Conservation (phyloP, 2,329 filamentous ascomycete genomes). For the Amauroascus niger region DNA sequence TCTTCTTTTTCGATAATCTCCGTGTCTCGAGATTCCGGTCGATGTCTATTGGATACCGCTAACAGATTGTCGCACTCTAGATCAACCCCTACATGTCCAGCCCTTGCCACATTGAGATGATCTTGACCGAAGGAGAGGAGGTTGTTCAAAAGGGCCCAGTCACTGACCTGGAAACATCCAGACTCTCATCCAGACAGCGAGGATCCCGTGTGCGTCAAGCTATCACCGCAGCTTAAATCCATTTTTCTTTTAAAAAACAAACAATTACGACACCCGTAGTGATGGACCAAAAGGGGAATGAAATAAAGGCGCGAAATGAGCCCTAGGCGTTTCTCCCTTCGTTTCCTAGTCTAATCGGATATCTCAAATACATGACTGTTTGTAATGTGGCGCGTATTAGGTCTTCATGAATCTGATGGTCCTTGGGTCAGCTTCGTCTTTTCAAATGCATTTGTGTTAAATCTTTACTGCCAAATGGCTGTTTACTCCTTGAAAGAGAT, state of each 20-base stretch:
- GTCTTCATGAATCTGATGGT: conserved; percentile 13
- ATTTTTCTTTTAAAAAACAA: conserved; percentile 7
- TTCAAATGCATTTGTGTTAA: conserved; percentile 1
- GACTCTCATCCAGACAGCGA: conserved; percentile 86
- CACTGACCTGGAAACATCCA: conserved; percentile 46
- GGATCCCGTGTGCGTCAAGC: conserved; percentile 55
- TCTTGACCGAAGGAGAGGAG: conserved; percentile 96
- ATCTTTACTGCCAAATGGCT: not conserved
- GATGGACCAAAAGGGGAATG: conserved; percentile 5
- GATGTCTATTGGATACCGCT: not conserved
- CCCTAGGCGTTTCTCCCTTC: conserved; percentile 9
- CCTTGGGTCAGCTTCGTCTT: conserved; percentile 6
- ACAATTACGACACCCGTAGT: conserved; percentile 8
- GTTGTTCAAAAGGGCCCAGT: conserved; percentile 80
- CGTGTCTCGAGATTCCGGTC: not conserved
- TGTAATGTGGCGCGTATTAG: conserved; percentile 13
- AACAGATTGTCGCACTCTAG: conserved; percentile 39
- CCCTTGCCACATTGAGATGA: conserved; percentile 99
- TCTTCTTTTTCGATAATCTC: not conserved
- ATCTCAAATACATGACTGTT: conserved; percentile 13
- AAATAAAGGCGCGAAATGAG: conserved; percentile 12
- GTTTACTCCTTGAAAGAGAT: not conserved
- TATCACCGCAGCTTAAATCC: conserved; percentile 48
- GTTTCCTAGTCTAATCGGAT: conserved; percentile 6
- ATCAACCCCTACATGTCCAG: conserved; percentile 99